These are phyloP conservation scores for Bombardia bombarda DNA, from an alignment of 495 filamentous ascomycete species.

Conservation along the genomic window DNA sequence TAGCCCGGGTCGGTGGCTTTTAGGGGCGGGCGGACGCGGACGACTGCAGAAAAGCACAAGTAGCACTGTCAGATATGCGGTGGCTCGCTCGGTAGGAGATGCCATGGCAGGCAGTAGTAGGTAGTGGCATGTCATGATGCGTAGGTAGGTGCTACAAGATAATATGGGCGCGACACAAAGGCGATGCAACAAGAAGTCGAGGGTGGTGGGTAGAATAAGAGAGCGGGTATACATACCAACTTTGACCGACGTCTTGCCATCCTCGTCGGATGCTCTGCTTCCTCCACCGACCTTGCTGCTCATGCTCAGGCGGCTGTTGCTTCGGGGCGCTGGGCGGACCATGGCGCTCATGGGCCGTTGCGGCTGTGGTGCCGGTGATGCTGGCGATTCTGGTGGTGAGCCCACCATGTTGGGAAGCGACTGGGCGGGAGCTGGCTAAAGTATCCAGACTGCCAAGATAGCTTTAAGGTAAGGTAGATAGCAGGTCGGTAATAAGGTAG, in stretches of 20 bases:
- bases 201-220: no score
- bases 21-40: slow-evolving; percentile 88
- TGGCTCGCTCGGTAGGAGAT: no score
- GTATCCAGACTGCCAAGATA: no score
- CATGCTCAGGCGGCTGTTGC: slow-evolving; percentile 85
- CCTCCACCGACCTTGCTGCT: slow-evolving; percentile 70
- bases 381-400: slow-evolving; percentile 49
- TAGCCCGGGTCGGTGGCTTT: slow-evolving; percentile 79
- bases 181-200: no score
- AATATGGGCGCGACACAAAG: not conserved
- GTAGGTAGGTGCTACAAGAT: slow-evolving; percentile 2
- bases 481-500: no score
- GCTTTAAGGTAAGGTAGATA: no score
- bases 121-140: slow-evolving; percentile 17
- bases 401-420: slow-evolving; percentile 38
- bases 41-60: slow-evolving; percentile 50
- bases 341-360: slow-evolving; percentile 80
- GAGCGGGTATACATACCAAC: slow-evolving; percentile 65
- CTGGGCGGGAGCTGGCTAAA: slow-evolving; percentile 17
- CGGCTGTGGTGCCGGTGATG: slow-evolving; percentile 39
- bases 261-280: slow-evolving; percentile 88
- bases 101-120: slow-evolving; percentile 4
- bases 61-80: slow-evolving; percentile 15
- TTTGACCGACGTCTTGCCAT: slow-evolving; percentile 94
- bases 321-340: slow-evolving; percentile 66